Evolutionary conservation across 768 basidiomycete species (phyloP), one percentile per base, ranked within the genome.

Genomic region (Suillus spraguei): DNA sequence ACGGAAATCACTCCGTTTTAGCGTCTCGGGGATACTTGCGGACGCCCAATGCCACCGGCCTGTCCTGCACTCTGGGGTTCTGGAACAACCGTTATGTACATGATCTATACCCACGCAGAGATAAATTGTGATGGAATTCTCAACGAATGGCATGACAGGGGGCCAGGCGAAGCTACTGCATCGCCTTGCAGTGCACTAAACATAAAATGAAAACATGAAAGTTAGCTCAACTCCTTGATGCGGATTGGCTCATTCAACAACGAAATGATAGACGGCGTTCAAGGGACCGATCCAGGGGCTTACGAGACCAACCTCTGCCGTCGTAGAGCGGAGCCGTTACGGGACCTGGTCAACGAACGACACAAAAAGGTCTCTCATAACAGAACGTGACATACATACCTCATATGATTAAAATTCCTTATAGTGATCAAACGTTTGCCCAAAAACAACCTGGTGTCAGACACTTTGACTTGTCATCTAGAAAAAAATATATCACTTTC

Each of bases 241-340:
- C 22, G 22, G 36, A 56, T 16, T 56, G 22, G 38, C 54, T 22
- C 35, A 36, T n/a, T 53, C 20, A 53, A 36, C 52, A 1, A 53
- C 4, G 52, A 20, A 56, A 22, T 56, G 54, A 56, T 56, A 16
- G 55, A 58, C 56, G 56, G 44, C 41, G 44, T 55, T 50, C 62
- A 60, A 47, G 46, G 62, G 62, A 63, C 62, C 62, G 62, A 39
- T 49, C 38, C 59, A 63, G 62, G 62, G 62, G 41, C 59, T 50
- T 41, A 58, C 41, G 56, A 11, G 39, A 39, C 55, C 55, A 58
- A 39, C 11, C 41, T 38, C 55, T 38, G 28, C 56, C 22, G 28
- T 42, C 20, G 56, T 20, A 28, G 17, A 41, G 39, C 56, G 56
- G 56, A 58, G 28, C 56, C 56, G 56, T 39, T 39, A 17, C 39